Base-by-base conservation (phyloP, 352 stramenopile genomes). In the Ophiocytium majus region DNA sequence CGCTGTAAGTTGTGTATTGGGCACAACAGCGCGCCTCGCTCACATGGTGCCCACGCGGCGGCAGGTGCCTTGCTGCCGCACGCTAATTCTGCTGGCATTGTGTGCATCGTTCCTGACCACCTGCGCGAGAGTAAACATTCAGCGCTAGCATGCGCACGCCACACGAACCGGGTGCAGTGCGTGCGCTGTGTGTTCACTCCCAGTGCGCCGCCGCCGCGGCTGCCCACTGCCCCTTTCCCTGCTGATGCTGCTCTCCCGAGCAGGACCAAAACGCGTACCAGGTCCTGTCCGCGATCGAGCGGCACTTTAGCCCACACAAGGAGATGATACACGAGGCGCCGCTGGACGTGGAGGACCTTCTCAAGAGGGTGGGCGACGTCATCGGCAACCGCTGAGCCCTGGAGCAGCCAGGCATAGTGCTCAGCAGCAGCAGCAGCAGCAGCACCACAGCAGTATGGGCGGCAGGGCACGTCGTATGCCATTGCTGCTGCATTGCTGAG, bases 221-320 rank as follows among this genome's bases (percentile, higher is more conserved):
- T 17, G 19, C 19, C 23, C 32, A 79, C 74, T 79, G 74, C 33
- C 19, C 32, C 33, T 63, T 71, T 63, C 19, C 17, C 19, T 79
- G 74, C n/a, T 19, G n/a, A 28, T 79, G 74, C 32, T 79, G 23
- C 32, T 23, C n/a, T 71, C n/a, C 14, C 23, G 23, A 79, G 32
- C 76, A 81, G 37, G 32, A 74, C 33, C 5, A 81, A 17, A 14
- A 74, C 23, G 37, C 33, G 76, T 32, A 32, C 34, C 23, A 10
- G 37, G 50, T 82, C n/a, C 43, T 88, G 71, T n/a, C 87, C 34
- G 0, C 28, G n/a, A 88, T 88, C 66, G 84, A 86, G 50, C 23
- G 74, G 31, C 81, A 86, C 63, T 88, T 82, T 74, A 81, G 50
- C 0, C 84, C 80, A 9, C 33, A 5, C 32, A 76, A n/a, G 1